Base-by-base conservation (phyloP, 345 rosid species). In the Boechera divaricarpa region DNA sequence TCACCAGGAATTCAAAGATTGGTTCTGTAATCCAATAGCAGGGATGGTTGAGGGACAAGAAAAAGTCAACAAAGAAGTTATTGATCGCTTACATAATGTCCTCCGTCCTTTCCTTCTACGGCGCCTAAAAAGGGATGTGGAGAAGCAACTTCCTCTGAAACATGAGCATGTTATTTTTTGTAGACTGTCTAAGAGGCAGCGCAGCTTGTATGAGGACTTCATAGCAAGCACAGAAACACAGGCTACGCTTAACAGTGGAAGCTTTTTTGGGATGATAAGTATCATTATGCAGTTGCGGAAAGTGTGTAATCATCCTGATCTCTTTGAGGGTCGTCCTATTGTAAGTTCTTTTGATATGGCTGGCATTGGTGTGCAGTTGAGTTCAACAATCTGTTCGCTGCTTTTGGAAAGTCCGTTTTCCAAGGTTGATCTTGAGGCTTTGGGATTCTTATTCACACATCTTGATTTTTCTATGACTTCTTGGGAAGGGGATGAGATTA, bases 41-140 rank as follows among this genome's bases (percentile, higher is more conserved):
- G 99, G 99, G 68, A 96, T 96, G 99, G 98, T 96, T 38, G 99
- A 96, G 77, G 99, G 99, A 59, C 99, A 96, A 82, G 99, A 93
- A 76, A 92, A 81, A 79, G 93, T 96, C 58, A 96, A 93, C 83
- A 96, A 88, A 84, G 99, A 92, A 85, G 98, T 96, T 64, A 82
- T 96, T 81, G 99, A 96, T 84, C 96, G 99, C 69, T 81, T 96
- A 77, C 99, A 96, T 82, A 96, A 96, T 85, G 99, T 96, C 72
- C 99, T 96, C 54, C 98, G 99, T 28, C 99, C 99, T 42, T 96
- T 96, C 82, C 79, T 96, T 79, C 91, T 96, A 42, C 96, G 99
- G 7, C 89, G 99, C 64, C 81, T 96, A 82, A 96, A 96, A 82
- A 88, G 96, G 82, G 99, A 96, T 79, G 99, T 93, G 54, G 99